Percentiles rank a stretch among this genome's conserved stretches.
phyloP scores from a whole-genome alignment of 805 yeast genomes.

The Myxozyma lipomycoides region DNA sequence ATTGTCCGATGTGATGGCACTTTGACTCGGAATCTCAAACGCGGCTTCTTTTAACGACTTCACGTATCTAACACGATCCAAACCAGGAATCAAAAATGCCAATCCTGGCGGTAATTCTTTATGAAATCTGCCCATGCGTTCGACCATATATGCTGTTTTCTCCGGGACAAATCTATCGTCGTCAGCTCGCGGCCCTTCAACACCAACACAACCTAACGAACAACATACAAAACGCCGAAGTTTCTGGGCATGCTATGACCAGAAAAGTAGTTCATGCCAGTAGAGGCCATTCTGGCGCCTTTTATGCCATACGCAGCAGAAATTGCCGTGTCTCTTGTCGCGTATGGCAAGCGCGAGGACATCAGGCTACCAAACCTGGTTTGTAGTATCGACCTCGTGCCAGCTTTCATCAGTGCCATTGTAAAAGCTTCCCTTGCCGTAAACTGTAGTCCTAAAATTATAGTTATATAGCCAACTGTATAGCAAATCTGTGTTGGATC shows the following conservation, averaged over 20 bases:
- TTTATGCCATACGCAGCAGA: no score
- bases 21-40: slow-evolving; percentile 78
- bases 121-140: slow-evolving; percentile 82
- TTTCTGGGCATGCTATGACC: not conserved
- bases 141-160: slow-evolving; percentile 87
- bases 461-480: no score
- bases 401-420: no score
- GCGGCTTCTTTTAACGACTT: slow-evolving; percentile 80
- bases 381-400: no score
- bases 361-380: no score
- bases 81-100: slow-evolving; percentile 64
- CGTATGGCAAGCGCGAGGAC: no score
- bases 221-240: not conserved
- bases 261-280: not conserved
- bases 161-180: slow-evolving; percentile 84
- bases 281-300: not conserved
- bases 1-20: slow-evolving; percentile 81
- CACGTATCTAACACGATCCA: slow-evolving; percentile 76
- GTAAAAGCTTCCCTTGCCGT: no score
- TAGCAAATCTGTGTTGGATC: no score
- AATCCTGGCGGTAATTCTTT: slow-evolving; percentile 69
- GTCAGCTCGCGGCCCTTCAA: not conserved
- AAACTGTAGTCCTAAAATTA: no score
- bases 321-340: no score
- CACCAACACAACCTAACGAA: not conserved